A percentile compares a stretch with the other conserved stretches of the same genome.
Evolutionary conservation across 192 early-diverging fungal genomes (phyloP).

Genomic region (Coemansia nantahalensis): DNA sequence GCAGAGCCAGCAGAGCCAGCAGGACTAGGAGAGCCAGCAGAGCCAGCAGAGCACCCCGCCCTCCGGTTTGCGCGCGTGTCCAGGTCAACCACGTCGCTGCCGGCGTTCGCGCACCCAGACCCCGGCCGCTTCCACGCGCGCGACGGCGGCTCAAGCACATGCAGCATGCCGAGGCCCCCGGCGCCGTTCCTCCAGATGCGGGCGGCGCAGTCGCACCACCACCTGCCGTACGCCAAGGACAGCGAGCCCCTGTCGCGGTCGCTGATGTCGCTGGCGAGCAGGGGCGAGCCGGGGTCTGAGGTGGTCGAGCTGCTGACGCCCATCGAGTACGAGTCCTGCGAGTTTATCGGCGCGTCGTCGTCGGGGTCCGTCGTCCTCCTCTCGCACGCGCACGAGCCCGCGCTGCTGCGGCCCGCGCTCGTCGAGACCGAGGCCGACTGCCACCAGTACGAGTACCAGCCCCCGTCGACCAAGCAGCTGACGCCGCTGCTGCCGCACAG

Average conservation of each 20-base stretch:
- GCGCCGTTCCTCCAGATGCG: conserved; percentile 2
- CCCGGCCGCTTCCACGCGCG: neutral
- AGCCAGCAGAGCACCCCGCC: neutral
- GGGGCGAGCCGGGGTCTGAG: conserved; percentile 34
- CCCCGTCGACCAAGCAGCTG: too few species aligned
- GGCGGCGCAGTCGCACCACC: conserved; percentile 39
- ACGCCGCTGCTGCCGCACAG: neutral
- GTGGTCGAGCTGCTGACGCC: conserved; percentile 30
- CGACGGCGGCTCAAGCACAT: neutral
- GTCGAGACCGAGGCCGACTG: neutral
- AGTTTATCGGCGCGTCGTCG: conserved; percentile 14
- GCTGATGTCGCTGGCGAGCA: conserved; percentile 30
- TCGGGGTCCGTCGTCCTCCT: conserved; percentile 15
- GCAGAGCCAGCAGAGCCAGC: too few species aligned
- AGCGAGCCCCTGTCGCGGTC: conserved; percentile 24
- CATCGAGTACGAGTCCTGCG: conserved; percentile 14
- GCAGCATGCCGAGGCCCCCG: neutral
- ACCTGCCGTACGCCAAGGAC: conserved; percentile 18
- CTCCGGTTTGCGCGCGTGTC: conserved; percentile 20
- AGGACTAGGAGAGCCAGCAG: too few species aligned
- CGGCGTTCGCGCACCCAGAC: conserved; percentile 10
- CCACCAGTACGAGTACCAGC: neutral
- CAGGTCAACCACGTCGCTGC: conserved; percentile 42
- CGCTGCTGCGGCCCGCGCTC: neutral
- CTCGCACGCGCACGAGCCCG: conserved; percentile 2